These are phyloP conservation scores for Scheffersomyces quercinus DNA, from an alignment of 1,139 yeast genomes.

Conservation along the genomic window DNA sequence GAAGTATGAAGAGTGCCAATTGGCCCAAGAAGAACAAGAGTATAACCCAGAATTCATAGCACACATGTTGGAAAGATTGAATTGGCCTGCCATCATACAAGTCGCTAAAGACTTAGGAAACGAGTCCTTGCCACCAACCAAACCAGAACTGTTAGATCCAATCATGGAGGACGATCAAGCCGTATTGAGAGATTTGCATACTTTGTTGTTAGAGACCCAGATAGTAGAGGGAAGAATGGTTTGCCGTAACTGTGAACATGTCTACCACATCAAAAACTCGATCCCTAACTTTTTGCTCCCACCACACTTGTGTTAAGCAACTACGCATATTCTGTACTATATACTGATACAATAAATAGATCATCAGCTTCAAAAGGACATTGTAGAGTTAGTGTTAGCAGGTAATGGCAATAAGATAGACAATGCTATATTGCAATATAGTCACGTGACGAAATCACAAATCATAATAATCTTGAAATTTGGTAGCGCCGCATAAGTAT, in stretches of 20 bases:
- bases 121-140: constrained; percentile 57
- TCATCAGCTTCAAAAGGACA: no score
- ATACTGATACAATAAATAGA: neutral
- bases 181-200: constrained; percentile 73
- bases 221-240: constrained; percentile 86
- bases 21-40: constrained; percentile 78
- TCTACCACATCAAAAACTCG: constrained; percentile 86
- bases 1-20: constrained; percentile 65
- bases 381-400: no score
- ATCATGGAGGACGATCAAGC: constrained; percentile 60
- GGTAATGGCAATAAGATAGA: no score
- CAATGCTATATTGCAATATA: no score
- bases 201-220: constrained; percentile 78
- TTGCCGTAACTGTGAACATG: constrained; percentile 83
- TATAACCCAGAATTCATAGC: constrained; percentile 78
- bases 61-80: constrained; percentile 77
- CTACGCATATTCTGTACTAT: neutral
- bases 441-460: no score
- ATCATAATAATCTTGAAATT: no score
- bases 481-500: no score
- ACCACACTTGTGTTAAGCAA: constrained; percentile 61
- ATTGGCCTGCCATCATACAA: constrained; percentile 79
- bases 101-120: constrained; percentile 82
- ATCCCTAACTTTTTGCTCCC: constrained; percentile 94
- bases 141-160: constrained; percentile 62